Base-by-base conservation (phyloP, 2,329 filamentous ascomycete species). In the Fusarium tricinctum region DNA sequence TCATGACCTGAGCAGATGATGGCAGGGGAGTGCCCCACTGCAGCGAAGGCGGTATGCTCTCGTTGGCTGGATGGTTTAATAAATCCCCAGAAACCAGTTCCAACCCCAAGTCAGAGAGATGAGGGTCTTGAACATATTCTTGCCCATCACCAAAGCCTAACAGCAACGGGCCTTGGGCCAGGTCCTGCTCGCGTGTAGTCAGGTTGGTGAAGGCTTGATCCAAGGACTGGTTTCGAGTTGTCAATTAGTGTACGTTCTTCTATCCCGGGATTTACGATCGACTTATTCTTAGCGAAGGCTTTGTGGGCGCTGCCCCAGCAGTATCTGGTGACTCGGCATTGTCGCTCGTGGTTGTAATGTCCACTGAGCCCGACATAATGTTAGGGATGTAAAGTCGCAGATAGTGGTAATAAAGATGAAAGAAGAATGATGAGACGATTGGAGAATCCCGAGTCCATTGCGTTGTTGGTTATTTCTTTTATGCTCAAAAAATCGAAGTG, bases 21-120 rank as follows among this genome's bases (percentile, higher is more conserved):
- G 14, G 0, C 13, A 19, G 20, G 1, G 6, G 1, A 1, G 13
- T 1, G 12, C 14, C 2, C 0, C 1, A 17, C 3, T 30, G 28
- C 5, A 49, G 0, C 0, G 4, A 19, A 4, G 32, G 2, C 3
- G 1, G 2, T 4, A 8, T 4, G 5, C 0, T 39, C 1, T 13
- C 3, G 6, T 15, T 28, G 13, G 15, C 2, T 12, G 5, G 4
- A 5, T 38, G 0, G 3, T 8, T 3, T 2, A 3, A n/a, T 0
- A 35, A 8, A 1, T 0, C 0, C 35, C 9, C 33, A 14, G 30
- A 12, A 7, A 2, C 2, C 2, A 6, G 0, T 13, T 23, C 12
- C 14, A 3, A 2, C 4, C 2, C 13, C 2, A 32, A n/a, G 2
- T 38, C 7, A 33, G 30, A 33, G 30, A 2, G 30, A 33, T 15